Base-by-base conservation (phyloP, 306 rosid species). In the Prunus fruticosa region DNA sequence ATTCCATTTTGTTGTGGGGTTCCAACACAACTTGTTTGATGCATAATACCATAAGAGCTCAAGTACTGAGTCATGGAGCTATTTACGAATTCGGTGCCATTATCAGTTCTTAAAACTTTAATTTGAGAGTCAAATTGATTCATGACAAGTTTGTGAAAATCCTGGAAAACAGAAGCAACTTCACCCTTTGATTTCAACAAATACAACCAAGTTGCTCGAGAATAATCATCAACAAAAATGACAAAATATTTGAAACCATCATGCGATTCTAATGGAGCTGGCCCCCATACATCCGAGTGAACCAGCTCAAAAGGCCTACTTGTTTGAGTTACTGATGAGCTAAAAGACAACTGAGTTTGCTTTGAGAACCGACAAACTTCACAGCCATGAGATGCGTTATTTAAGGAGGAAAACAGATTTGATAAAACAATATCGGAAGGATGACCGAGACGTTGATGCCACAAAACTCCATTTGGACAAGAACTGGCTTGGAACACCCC, bases 231-330 rank as follows among this genome's bases (percentile, higher is more conserved):
- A 67, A 56, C 50, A 34, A 67, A 70, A 12, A 12, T 70, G 1
- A 70, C 4, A 70, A 70, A 70, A 51, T 50, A 51, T 51, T 15
- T 51, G 27, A 49, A 70, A 27, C 62, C 18, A 70, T 70, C 63
- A 51, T 19, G 28, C 3, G 27, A 70, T 4, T 68, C 75, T 22
- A 15, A 3, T 2, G 49, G 9, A 10, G 80, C 50, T 23, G 50
- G 66, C n/a, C 38, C 80, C 75, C 51, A 77, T 22, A 67, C 32
- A 76, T 76, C 50, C 5, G 20, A 76, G 34, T 68, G 74, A 43
- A 68, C 61, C 16, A 76, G 64, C 6, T 68, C 69, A 67, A 68
- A 76, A 0, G 27, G 23, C 27, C 43, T 68, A 43, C n/a, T 41
- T 4, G 50, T 25, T n/a, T 43, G 67, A 9, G 74, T 67, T 43